Conservation (phyloP, 73 alveolate species). For the Tetrahymena malaccensis region DNA sequence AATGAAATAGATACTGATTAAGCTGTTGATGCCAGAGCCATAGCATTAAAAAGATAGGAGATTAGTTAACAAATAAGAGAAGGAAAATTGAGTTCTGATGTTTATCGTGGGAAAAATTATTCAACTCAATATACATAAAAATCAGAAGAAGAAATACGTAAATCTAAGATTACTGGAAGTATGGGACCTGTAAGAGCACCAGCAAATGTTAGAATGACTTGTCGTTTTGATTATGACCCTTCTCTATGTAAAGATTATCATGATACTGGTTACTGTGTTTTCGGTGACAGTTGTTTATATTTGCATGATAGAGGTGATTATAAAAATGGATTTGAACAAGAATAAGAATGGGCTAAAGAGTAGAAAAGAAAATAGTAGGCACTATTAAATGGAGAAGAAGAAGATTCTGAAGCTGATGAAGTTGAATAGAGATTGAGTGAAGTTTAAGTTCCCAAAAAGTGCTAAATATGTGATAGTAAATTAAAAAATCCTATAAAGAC, state of each 20-base stretch:
- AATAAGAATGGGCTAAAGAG: conserved; percentile 66
- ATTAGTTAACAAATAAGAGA: neutral
- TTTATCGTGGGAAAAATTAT: neutral
- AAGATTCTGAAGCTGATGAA: conserved; percentile 43
- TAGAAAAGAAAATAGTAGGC: conserved; percentile 47
- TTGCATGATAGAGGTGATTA: conserved; percentile 95
- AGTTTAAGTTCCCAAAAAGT: conserved; percentile 38
- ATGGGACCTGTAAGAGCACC: conserved; percentile 69
- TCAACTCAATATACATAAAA: neutral
- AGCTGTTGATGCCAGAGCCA: neutral
- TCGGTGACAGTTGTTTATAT: conserved; percentile 89
- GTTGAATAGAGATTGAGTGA: conserved; percentile 35
- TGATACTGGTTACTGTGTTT: conserved; percentile 91
- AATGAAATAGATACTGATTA: neutral
- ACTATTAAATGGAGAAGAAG: conserved; percentile 18
- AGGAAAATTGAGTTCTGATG: neutral
- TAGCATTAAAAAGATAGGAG: neutral
- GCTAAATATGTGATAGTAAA: conserved; percentile 58
- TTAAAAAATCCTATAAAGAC: conserved; percentile 50
- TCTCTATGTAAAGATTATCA: conserved; percentile 89
- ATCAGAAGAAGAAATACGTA: neutral
- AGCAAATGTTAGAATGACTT: conserved; percentile 62
- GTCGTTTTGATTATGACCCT: conserved; percentile 84
- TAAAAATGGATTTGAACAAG: conserved; percentile 88
- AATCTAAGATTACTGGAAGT: conserved; percentile 21